Evolutionary conservation across 108 stramenopile genomes (phyloP).

Genomic region (Cyclotella sp.): DNA sequence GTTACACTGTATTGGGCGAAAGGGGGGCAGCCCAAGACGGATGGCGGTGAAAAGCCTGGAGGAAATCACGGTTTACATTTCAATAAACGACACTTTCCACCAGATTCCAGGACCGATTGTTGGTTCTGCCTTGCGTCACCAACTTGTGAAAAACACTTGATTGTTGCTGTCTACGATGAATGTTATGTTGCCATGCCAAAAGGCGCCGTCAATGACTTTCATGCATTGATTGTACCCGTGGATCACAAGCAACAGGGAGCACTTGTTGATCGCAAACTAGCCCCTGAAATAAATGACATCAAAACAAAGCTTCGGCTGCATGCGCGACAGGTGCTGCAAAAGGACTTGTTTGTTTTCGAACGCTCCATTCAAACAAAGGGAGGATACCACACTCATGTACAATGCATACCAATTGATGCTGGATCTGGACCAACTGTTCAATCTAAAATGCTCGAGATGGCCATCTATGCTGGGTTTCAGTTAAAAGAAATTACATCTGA

Average conservation of each 20-base stretch:
- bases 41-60: slow-evolving; percentile 17
- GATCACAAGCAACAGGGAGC: slow-evolving; percentile 67
- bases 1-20: slow-evolving; percentile 75
- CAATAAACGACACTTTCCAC: slow-evolving; percentile 72
- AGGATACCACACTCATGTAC: slow-evolving; percentile 89
- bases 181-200: slow-evolving; percentile 90
- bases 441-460: slow-evolving; percentile 71
- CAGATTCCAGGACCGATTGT: slow-evolving; percentile 82
- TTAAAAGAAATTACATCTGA: slow-evolving; percentile 78
- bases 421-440: slow-evolving; percentile 55
- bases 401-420: slow-evolving; percentile 76
- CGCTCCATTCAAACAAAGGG: slow-evolving; percentile 87
- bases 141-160: slow-evolving; percentile 88
- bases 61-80: slow-evolving; percentile 52
- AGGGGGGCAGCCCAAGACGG: slow-evolving; percentile 47
- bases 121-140: slow-evolving; percentile 93
- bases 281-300: slow-evolving; percentile 61
- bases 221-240: slow-evolving; percentile 89
- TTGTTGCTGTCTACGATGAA: slow-evolving; percentile 73
- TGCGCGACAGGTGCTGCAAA: slow-evolving; percentile 64
- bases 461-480: slow-evolving; percentile 56
- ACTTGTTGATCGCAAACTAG: slow-evolving; percentile 48
- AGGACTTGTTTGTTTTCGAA: slow-evolving; percentile 88
- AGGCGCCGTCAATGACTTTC: slow-evolving; percentile 77
- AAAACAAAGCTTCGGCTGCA: slow-evolving; percentile 61